Evolutionary conservation across 2,329 filamentous ascomycete species (phyloP).

Genomic region (Ascochyta pisi): DNA sequence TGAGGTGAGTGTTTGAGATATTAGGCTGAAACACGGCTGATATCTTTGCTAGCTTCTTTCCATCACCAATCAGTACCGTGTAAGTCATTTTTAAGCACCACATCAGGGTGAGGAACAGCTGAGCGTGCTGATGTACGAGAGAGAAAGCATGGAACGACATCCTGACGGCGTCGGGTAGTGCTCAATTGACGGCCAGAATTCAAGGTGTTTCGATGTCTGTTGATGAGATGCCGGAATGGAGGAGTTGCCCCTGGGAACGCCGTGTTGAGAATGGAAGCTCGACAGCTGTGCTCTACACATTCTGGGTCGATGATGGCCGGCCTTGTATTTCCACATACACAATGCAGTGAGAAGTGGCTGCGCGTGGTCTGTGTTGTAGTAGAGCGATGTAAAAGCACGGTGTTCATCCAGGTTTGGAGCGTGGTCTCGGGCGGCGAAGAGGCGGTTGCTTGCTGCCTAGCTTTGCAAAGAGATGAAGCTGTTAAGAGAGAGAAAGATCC

Average conservation of each 20-base stretch:
- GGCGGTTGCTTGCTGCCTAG: neutral
- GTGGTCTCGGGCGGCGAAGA: neutral
- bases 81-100: neutral
- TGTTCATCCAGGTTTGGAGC: neutral
- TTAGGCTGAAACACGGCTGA: constrained; percentile 33
- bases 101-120: neutral
- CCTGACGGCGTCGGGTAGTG: neutral
- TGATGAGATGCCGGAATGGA: neutral
- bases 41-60: neutral
- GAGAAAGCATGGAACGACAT: neutral
- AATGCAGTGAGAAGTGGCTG: neutral
- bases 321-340: neutral
- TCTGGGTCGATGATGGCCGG: neutral
- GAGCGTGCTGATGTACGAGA: neutral
- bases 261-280: neutral
- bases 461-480: neutral
- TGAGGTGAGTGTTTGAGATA: constrained; percentile 30
- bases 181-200: constrained; percentile 1
- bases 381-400: neutral
- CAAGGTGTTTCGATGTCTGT: neutral
- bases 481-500: neutral
- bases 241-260: neutral
- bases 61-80: neutral
- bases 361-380: too few relatives aligned
- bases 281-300: neutral